A percentile compares a stretch with the other conserved stretches of the same genome.
Evolutionary conservation across 192 early-diverging fungal species (phyloP).

Genomic region (Neocallimastix lanati): DNA sequence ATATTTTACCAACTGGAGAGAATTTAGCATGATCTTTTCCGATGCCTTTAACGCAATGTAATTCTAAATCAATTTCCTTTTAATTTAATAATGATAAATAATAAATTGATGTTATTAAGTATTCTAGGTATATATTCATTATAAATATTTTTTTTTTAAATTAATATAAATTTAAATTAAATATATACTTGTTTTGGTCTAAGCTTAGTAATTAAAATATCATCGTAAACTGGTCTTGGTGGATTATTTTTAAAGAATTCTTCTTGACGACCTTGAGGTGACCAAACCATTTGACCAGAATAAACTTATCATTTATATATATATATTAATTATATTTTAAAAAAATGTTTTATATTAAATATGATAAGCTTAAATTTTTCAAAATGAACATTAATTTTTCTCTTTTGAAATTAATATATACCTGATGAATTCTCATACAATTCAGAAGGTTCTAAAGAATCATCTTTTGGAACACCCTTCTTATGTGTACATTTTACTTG

Average conservation of each 20-base stretch:
- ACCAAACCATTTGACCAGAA: slow-evolving; percentile 27
- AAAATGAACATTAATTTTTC: no score
- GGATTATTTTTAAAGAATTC: slow-evolving; percentile 43
- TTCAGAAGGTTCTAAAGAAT: slow-evolving; percentile 49
- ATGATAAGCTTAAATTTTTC: no score
- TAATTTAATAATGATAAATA: no score
- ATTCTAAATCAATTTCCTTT: slow-evolving; percentile 47
- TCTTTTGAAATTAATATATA: no score
- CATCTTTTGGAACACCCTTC: slow-evolving; percentile 31
- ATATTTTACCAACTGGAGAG: slow-evolving; percentile 60
- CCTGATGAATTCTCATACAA: slow-evolving; percentile 52
- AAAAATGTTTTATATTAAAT: no score
- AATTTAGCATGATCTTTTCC: slow-evolving; percentile 95
- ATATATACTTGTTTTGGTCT: slow-evolving; percentile 64
- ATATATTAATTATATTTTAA: no score
- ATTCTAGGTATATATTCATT: no score
- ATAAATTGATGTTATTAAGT: no score
- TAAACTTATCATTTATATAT: no score
- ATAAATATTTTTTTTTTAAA: no score
- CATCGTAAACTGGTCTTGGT: slow-evolving; percentile 63
- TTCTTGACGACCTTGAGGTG: slow-evolving; percentile 74
- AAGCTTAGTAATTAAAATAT: slow-evolving; percentile 86
- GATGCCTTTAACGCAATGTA: slow-evolving; percentile 80
- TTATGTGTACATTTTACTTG: slow-evolving; percentile 49
- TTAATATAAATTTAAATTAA: no score